Evolutionary conservation across 768 basidiomycete genomes (phyloP).

Genomic region (Rhodosporidiobolus sp.): DNA sequence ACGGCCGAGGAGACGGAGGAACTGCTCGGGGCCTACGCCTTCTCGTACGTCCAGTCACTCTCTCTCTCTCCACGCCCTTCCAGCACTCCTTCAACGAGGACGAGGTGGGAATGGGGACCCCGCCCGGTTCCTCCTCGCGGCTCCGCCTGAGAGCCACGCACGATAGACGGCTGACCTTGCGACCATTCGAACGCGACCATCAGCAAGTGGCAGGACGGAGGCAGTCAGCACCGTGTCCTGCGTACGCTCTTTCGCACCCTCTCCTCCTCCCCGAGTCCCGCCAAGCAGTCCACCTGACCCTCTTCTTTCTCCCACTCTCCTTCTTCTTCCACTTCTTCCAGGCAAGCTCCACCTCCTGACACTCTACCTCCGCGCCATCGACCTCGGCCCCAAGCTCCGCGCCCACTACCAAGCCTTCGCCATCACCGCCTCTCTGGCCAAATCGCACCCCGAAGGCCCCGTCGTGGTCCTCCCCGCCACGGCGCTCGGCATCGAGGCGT

Average conservation of each 20-base stretch:
- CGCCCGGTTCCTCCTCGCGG: not conserved
- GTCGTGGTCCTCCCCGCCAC: constrained; percentile 22
- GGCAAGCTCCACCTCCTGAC: constrained; percentile 31
- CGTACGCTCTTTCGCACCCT: not conserved
- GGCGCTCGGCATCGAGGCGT: constrained; percentile 23
- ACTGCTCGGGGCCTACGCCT: constrained; percentile 25
- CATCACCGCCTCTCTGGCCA: constrained; percentile 24
- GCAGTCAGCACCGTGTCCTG: constrained; percentile 22
- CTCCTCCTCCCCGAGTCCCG: no score
- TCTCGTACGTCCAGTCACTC: not conserved
- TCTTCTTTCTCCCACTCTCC: not conserved
- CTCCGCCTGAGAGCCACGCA: not conserved
- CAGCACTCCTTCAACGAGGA: not conserved
- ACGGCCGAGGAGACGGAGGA: constrained; percentile 23
- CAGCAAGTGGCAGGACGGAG: constrained; percentile 32
- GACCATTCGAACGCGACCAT: no score
- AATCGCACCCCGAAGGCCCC: not conserved
- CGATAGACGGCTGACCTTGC: not conserved
- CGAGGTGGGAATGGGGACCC: not conserved
- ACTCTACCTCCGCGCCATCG: constrained; percentile 23
- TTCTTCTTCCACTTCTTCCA: not conserved
- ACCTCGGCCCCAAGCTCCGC: constrained; percentile 15
- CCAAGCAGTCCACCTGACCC: not conserved
- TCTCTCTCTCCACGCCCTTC: no score
- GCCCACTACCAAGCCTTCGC: constrained; percentile 29